phyloP scores from a whole-genome alignment of 805 yeast genomes.

The Saturnispora gosingensis region DNA sequence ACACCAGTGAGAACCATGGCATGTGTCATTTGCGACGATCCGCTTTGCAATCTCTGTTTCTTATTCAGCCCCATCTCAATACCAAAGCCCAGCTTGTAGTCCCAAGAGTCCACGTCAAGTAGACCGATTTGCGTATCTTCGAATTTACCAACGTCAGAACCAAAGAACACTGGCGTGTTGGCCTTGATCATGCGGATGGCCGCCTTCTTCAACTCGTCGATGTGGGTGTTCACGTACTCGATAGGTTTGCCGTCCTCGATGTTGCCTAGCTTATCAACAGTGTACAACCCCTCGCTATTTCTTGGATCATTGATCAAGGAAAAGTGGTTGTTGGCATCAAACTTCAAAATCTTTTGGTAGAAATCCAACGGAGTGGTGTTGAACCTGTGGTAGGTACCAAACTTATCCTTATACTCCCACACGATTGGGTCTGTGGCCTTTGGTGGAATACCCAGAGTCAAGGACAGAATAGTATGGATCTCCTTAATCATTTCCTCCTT shows the following conservation, averaged over 20 bases:
- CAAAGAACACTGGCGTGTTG: conserved; percentile 80
- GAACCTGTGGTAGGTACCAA: conserved; percentile 43
- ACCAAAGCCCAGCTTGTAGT: conserved; percentile 51
- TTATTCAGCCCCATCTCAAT: conserved; percentile 27
- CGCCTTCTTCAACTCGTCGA: conserved; percentile 46
- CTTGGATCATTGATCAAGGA: conserved; percentile 82
- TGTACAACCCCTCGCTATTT: conserved; percentile 56
- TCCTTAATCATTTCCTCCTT: conserved; percentile 42
- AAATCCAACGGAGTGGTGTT: conserved; percentile 60
- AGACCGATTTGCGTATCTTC: conserved; percentile 54
- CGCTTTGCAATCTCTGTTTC: conserved; percentile 26
- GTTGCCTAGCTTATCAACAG: conserved; percentile 72
- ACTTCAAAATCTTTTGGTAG: conserved; percentile 45
- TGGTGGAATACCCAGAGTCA: conserved; percentile 75
- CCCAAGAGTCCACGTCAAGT: conserved; percentile 63
- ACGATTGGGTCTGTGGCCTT: conserved; percentile 52
- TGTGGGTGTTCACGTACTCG: conserved; percentile 62
- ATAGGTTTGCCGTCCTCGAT: conserved; percentile 66
- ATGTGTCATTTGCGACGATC: conserved; percentile 70
- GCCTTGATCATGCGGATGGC: conserved; percentile 62
- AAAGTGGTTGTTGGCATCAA: conserved; percentile 44
- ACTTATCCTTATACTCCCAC: conserved; percentile 74
- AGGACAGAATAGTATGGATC: conserved; percentile 55
- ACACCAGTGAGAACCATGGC: conserved; percentile 85
- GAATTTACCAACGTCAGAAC: conserved; percentile 78